phyloP scores from a whole-genome alignment of 805 yeast genomes.

The Lipomyces lipofer region DNA sequence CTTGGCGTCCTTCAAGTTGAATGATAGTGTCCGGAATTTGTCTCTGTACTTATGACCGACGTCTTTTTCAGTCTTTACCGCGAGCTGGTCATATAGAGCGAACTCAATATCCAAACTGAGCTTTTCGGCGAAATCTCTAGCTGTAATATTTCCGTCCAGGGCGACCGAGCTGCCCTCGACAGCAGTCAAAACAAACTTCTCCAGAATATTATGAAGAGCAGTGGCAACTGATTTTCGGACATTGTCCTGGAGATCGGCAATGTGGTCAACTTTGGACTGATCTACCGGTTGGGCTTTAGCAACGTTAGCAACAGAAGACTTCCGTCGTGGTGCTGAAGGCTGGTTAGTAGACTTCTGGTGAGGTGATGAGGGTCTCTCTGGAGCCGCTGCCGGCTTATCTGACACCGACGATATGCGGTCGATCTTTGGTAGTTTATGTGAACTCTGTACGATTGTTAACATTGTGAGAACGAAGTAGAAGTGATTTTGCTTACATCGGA shows the following conservation, averaged over 20 bases:
- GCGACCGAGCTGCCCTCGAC: conserved; percentile 32
- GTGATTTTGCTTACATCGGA: too few species aligned
- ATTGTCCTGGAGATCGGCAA: conserved; percentile 36
- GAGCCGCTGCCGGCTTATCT: conserved; percentile 1
- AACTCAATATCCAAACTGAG: conserved; percentile 56
- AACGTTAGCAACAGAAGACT: not conserved
- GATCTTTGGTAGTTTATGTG: conserved; percentile 1
- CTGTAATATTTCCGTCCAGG: conserved; percentile 29
- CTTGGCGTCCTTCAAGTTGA: conserved; percentile 58
- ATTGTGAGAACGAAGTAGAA: too few species aligned
- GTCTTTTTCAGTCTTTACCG: conserved; percentile 37
- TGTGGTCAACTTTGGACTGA: not conserved
- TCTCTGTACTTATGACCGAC: conserved; percentile 57
- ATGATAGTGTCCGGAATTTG: conserved; percentile 64
- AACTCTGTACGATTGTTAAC: too few species aligned
- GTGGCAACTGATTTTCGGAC: conserved; percentile 55
- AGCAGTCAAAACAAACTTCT: conserved; percentile 42
- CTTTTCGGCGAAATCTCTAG: conserved; percentile 43
- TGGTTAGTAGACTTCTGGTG: not conserved
- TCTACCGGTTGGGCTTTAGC: not conserved
- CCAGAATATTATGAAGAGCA: conserved; percentile 51
- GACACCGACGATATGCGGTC: conserved; percentile 6
- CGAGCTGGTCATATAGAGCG: conserved; percentile 47
- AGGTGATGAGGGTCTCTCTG: not conserved
- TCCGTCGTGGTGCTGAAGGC: not conserved